Evolutionary conservation across 345 rosid species (phyloP), one percentile per base, ranked within the genome.

Genomic region (Clarkia xantiana): DNA sequence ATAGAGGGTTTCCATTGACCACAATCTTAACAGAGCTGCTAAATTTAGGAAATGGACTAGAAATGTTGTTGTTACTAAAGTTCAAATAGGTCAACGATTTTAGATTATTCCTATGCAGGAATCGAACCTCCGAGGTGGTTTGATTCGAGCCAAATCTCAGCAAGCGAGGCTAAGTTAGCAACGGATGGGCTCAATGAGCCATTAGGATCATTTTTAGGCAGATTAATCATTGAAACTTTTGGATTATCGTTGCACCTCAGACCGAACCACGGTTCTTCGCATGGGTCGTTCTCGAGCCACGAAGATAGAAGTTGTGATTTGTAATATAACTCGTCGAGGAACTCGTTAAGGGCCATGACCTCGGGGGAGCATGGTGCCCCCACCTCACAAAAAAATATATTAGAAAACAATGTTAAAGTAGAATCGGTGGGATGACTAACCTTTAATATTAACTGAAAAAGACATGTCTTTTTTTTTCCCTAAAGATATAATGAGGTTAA

Each of bases 231-330:
- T 36, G 40, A 55, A 57, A 78, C 67, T 15, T 57, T 60, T 17
- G 43, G 38, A 8, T 39, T 55, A 1, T 51, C 12, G 54, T 42
- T 53, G 43, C 88, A 84, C 40, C 34, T 20, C 58, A 80, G 36
- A 18, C 94, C 94, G 8, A 74, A 45, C 88, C 94, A 84, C 19
- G 71, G 58, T 1, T 62, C 54, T 11, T 55, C 41, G 59, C 94
- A 84, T 5, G 94, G 85, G 42, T 84, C 65, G 25, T 84, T 80
- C 15, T 70, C 83, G 16, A 63, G 51, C 94, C 94, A 84, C 0
- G 81, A 71, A 51, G 59, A 52, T 43, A 71, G 76, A 54, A 84
- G 77, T 57, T 58, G 70, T 0, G 63, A 11, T 9, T 88, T 81
- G 66, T 70, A 84, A 69, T 74, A 65, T 69, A 80, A 55, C 55